Conservation (phyloP, 768 basidiomycete species). For the Atractiella rhizophila region DNA sequence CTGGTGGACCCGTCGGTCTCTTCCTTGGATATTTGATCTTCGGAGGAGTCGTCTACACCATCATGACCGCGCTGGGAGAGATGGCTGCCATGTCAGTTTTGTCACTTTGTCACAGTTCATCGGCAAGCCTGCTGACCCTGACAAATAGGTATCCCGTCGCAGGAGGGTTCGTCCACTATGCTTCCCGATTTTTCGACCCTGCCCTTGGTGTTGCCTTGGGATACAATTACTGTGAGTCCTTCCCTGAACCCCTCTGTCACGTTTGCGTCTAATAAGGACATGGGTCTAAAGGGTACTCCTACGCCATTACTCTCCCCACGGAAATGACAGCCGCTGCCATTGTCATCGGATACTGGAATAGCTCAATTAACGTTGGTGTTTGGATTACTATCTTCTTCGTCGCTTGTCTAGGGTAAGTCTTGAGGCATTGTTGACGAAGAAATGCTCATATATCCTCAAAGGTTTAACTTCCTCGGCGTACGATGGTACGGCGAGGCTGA, state of each 20-base stretch:
- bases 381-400: slow-evolving; percentile 39
- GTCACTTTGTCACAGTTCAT: no score
- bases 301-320: slow-evolving; percentile 23
- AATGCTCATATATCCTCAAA: slow-evolving; percentile 1
- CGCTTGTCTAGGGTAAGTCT: slow-evolving; percentile 13
- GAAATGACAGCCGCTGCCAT: slow-evolving; percentile 21
- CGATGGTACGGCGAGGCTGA: slow-evolving; percentile 15
- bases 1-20: slow-evolving; percentile 8
- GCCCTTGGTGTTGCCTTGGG: slow-evolving; percentile 19
- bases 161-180: slow-evolving; percentile 17
- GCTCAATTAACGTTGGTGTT: slow-evolving; percentile 13
- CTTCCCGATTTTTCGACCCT: slow-evolving; percentile 16
- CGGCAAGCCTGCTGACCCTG: no score
- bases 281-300: no score
- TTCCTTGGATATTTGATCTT: slow-evolving; percentile 6
- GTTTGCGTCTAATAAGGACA: no score
- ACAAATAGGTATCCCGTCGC: no score
- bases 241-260: no score
- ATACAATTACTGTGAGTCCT: slow-evolving; percentile 31
- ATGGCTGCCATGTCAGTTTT: slow-evolving; percentile 26
- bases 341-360: slow-evolving; percentile 15
- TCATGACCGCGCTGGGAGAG: slow-evolving; percentile 5
- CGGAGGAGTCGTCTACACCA: neutral
- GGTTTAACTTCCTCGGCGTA: slow-evolving; percentile 10
- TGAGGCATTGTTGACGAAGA: slow-evolving; percentile 5